Base-by-base conservation (phyloP, 2,329 filamentous ascomycete genomes). In the Pestalotiopsis sp. region DNA sequence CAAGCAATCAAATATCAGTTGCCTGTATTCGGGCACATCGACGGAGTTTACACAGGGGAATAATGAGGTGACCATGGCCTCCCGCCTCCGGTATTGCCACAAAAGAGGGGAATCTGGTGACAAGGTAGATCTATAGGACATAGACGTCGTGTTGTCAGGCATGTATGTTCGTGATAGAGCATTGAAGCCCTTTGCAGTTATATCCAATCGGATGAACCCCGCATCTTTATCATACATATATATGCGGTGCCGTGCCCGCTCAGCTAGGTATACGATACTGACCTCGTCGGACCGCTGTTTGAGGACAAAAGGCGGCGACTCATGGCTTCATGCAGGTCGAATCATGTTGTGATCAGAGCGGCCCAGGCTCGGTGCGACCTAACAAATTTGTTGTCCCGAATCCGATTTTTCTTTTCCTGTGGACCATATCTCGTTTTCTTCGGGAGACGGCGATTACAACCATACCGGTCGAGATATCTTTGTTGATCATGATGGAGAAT, bases 61-160 rank as follows among this genome's bases (percentile, higher is more conserved):
- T 14, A 59, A 14, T n/a, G 57, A 27, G 57, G 57, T 59, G 57
- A 36, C 5, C 1, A 13, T 27, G 9, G 13, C 57, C n/a, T 59
- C 23, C 27, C 57, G 25, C 17, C 31, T n/a, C 17, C 17, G 45
- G 57, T 3, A 59, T 59, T 59, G 12, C 57, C 6, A 17, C 14
- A 23, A 59, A 27, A 23, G 23, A 23, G 57, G 23, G 57, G 25
- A 36, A 13, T 5, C 1, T 59, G 25, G 9, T 25, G 57, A 27
- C 6, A 12, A 6, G 14, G n/a, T 31, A 14, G 12, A 5, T 40
- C 20, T n/a, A 17, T 25, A 36, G 27, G 61, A 62, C 14, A 25
- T 52, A 40, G 38, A 64, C 61, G 61, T 64, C 61, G 52, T 52
- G 13, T 49, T 25, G 38, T 52, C 38, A 64, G 61, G 52, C 40